Evolutionary conservation across 352 stramenopile genomes (phyloP), one percentile per base, ranked within the genome.

Genomic region (Phytopythium vexans): DNA sequence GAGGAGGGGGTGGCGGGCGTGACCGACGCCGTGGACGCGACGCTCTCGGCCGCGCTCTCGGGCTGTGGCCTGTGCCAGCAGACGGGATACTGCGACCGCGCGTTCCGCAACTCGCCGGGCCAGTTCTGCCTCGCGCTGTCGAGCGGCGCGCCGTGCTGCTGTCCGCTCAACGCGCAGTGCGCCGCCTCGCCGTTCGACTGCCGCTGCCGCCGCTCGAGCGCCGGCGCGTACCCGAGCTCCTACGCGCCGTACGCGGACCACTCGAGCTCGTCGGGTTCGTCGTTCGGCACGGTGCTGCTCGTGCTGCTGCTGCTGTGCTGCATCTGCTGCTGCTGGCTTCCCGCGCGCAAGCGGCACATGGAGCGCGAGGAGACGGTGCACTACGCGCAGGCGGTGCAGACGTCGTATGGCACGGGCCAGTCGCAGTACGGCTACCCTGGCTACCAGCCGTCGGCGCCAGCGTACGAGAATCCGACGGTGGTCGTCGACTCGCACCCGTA

Each of bases 121-220:
- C 76, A 90, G 49, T 90, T 90, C 52, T 90, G 79, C 54, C 62
- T 80, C 31, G 74, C 70, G 34, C 44, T 90, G 40, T 62, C 66
- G 27, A 79, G 72, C 0, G 74, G 74, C 3, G 62, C 68, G 11
- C 77, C 80, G 15, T 90, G 80, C 49, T 90, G 80, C 58, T 90
- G 80, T 16, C 80, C 80, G 14, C 21, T 15, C 4, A 64, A 80
- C 52, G 66, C 80, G 8, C 72, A 88, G 59, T 90, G 80, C 40
- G 77, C 72, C 12, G 59, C 64, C 37, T 87, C 60, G 47, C 59
- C 54, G 11, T 90, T 87, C 61, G 74, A 73, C 41, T 90, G 80
- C 46, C 77, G 80, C 35, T 90, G 80, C 36, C 73, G 68, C 10
- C 56, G 63, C 31, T 58, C 48, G 11, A 36, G 32, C 14, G 56